Base-by-base conservation (phyloP, 306 rosid genomes). In the Vigna unguiculata region DNA sequence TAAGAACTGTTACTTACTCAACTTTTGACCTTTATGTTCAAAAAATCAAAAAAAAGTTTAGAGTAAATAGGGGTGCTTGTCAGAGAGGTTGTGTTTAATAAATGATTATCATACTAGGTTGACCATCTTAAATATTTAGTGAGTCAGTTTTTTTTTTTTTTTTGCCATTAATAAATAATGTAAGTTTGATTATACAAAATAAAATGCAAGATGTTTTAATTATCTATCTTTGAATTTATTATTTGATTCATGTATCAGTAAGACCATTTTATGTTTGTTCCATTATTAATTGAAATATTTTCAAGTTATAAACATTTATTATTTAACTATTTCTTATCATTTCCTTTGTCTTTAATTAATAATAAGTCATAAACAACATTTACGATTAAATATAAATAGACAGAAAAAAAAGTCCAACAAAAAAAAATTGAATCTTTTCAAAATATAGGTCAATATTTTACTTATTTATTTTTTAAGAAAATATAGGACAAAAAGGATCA, bases 1-100 rank as follows among this genome's bases (percentile, higher is more conserved):
- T 17, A 32, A 71, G 58, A 72, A 83, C 81, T 79, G 90, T 83
- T 85, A 84, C 66, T 68, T 83, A 72, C 88, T 90, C 86, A 87
- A 77, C 86, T 84, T 89, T 79, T 52, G 57, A 66, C 72, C 43
- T 49, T 76, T 58, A 25, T 54, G 48, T 19, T 53, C 47, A 49
- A 17, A 45, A 57, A 54, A 55, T 38, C 66, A 41, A 6, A 7
- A 49, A 11, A 64, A 46, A 66, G 74, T 89, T 89, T 86, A 89
- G 91, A 79, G 78, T 45, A 38, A 77, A 71, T 88, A 83, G 82
- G 87, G 83, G 82, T 21, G 0, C 34, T 21, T 21, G 7, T 11
- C 30, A 8, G 1, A 11, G 13, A 19, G 14, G 16, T 54, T 54
- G 10, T 20, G 1, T 2, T 20, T 6, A 54, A 21, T 22, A 55